Conservation (phyloP, 805 yeast species). For the Cyberlindnera veronae region DNA sequence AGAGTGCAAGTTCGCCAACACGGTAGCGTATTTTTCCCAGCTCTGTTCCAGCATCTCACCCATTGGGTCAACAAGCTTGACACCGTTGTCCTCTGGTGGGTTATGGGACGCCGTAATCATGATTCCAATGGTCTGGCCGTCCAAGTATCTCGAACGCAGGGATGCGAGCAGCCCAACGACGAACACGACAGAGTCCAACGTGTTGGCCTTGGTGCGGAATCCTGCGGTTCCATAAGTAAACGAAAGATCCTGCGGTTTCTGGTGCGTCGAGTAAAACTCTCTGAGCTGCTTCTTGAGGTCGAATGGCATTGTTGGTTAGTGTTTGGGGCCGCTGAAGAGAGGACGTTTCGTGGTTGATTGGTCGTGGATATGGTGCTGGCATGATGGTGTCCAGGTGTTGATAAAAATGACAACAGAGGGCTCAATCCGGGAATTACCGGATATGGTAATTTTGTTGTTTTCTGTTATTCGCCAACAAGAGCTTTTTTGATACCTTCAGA, state of each 20-base stretch:
- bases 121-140: slow-evolving; percentile 78
- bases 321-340: not conserved
- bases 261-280: slow-evolving; percentile 18
- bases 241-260: slow-evolving; percentile 39
- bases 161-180: slow-evolving; percentile 81
- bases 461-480: not conserved
- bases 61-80: slow-evolving; percentile 87
- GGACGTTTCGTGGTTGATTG: too few relatives aligned
- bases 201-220: slow-evolving; percentile 70
- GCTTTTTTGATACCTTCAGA: too few relatives aligned
- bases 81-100: slow-evolving; percentile 90
- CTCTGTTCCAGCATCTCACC: slow-evolving; percentile 82
- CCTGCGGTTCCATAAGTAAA: slow-evolving; percentile 97
- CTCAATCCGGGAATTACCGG: not conserved
- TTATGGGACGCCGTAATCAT: slow-evolving; percentile 97
- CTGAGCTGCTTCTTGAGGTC: slow-evolving; percentile 15
- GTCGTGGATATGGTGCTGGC: too few relatives aligned
- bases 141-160: slow-evolving; percentile 68
- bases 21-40: slow-evolving; percentile 85
- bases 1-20: slow-evolving; percentile 65
- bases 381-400: too few relatives aligned
- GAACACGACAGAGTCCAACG: slow-evolving; percentile 77
- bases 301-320: slow-evolving; percentile 7
- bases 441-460: not conserved
- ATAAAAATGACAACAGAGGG: not conserved